These are phyloP conservation scores for Rhodotorula babjevae DNA, from an alignment of 768 basidiomycete genomes.

Conservation along the genomic window DNA sequence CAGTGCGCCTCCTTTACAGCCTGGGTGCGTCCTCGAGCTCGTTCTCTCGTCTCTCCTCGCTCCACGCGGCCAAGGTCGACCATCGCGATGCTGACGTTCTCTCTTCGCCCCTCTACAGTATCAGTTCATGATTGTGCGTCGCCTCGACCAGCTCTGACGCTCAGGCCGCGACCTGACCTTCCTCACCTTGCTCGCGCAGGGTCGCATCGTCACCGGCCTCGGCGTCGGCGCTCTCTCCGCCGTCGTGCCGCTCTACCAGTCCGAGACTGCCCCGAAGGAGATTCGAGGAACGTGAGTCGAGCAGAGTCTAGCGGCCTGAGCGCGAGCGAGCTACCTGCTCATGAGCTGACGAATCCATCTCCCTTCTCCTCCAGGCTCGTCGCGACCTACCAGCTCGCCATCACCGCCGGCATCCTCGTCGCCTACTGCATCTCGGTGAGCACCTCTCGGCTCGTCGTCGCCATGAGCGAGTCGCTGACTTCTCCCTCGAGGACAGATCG, in stretches of 20 bases:
- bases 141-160: rapidly evolving
- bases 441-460: background rate
- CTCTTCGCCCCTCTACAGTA: background rate
- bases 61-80: no score
- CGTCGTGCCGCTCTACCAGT: conserved; percentile 68
- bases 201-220: conserved; percentile 59
- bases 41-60: background rate
- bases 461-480: background rate
- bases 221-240: conserved; percentile 66
- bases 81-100: background rate
- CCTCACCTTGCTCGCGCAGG: background rate
- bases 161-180: background rate
- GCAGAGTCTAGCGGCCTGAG: background rate
- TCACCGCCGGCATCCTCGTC: conserved; percentile 58
- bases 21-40: conserved; percentile 50
- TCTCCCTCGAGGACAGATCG: conserved; percentile 52
- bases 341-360: no score
- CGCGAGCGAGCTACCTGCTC: background rate
- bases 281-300: conserved; percentile 58
- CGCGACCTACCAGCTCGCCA: conserved; percentile 52
- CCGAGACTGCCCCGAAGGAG: conserved; percentile 66
- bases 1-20: conserved; percentile 54
- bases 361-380: background rate
- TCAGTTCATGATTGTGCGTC: conserved; percentile 1
- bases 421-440: conserved; percentile 38